Evolutionary conservation across 2,329 filamentous ascomycete genomes (phyloP).

Genomic region (Mariannaea sp.): DNA sequence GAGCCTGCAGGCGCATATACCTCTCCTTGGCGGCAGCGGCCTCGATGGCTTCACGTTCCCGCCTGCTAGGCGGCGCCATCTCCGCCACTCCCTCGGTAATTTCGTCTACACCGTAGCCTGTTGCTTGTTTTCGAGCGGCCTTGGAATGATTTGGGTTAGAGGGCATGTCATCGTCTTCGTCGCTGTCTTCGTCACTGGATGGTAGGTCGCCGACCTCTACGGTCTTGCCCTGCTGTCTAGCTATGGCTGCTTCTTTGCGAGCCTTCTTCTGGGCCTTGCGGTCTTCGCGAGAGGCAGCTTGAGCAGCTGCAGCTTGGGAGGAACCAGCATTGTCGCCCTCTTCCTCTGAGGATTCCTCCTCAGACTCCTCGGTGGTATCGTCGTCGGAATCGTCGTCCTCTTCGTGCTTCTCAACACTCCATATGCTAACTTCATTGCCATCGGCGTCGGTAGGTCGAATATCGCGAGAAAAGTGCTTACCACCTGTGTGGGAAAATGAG

Average conservation of each 20-base stretch:
- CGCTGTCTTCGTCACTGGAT: conserved; percentile 70
- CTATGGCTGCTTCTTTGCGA: conserved; percentile 87
- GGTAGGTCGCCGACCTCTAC: conserved; percentile 88
- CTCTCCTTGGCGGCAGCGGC: conserved; percentile 86
- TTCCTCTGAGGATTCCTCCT: conserved; percentile 55
- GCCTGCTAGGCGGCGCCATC: conserved; percentile 51
- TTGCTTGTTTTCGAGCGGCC: conserved; percentile 65
- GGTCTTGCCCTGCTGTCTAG: conserved; percentile 69
- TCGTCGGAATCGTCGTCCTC: conserved; percentile 58
- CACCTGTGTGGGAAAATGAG: conserved; percentile 59
- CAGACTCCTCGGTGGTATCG: conserved; percentile 55
- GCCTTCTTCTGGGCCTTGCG: conserved; percentile 87
- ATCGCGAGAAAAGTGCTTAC: conserved; percentile 93
- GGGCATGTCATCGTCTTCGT: conserved; percentile 69
- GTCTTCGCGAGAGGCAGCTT: conserved; percentile 74
- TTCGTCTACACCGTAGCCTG: conserved; percentile 50
- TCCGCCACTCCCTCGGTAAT: conserved; percentile 62
- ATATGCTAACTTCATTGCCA: conserved; percentile 88
- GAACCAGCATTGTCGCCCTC: conserved; percentile 54
- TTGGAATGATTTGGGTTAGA: conserved; percentile 93
- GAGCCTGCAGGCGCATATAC: conserved; percentile 89
- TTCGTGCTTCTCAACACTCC: conserved; percentile 65
- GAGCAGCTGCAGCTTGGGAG: conserved; percentile 48
- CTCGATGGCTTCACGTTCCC: conserved; percentile 76
- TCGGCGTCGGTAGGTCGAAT: conserved; percentile 87